Conservation (phyloP, 345 rosid species). For the Gossypium rotundifolium region DNA sequence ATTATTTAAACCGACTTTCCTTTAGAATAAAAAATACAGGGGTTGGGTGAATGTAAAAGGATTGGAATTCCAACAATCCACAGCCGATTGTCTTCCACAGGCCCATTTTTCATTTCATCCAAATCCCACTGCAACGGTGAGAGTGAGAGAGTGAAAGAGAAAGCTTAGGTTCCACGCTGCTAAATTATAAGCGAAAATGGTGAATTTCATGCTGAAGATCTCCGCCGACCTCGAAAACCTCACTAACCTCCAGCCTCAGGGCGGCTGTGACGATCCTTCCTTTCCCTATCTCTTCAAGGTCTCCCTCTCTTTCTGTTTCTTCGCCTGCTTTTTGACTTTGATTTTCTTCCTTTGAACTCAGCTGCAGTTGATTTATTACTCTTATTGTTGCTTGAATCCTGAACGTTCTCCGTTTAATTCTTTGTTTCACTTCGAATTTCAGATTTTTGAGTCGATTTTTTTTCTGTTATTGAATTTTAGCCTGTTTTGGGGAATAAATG, state of each 20-base stretch:
- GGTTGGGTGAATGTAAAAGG: no score
- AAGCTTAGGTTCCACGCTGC: conserved; percentile 9
- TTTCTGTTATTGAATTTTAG: not conserved
- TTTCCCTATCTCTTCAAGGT: conserved; percentile 91
- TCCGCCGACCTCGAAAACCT: conserved; percentile 77
- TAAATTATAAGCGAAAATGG: conserved; percentile 37
- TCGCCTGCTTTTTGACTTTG: not conserved
- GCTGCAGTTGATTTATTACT: not conserved
- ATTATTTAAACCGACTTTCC: no score
- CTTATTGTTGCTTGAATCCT: not conserved
- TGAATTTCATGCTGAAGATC: conserved; percentile 71
- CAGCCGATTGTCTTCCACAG: not conserved
- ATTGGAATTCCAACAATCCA: no score
- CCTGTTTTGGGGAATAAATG: not conserved
- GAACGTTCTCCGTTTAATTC: not conserved
- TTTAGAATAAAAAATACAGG: no score
- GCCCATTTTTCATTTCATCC: not conserved
- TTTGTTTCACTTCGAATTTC: not conserved
- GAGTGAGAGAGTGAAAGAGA: not conserved
- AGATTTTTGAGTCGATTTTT: not conserved
- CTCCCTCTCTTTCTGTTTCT: not conserved
- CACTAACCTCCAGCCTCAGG: conserved; percentile 68
- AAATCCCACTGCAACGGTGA: not conserved
- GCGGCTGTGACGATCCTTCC: conserved; percentile 71
- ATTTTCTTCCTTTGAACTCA: conserved; percentile 7